Evolutionary conservation across 768 basidiomycete species (phyloP).

Genomic region (Ramaria sp.): DNA sequence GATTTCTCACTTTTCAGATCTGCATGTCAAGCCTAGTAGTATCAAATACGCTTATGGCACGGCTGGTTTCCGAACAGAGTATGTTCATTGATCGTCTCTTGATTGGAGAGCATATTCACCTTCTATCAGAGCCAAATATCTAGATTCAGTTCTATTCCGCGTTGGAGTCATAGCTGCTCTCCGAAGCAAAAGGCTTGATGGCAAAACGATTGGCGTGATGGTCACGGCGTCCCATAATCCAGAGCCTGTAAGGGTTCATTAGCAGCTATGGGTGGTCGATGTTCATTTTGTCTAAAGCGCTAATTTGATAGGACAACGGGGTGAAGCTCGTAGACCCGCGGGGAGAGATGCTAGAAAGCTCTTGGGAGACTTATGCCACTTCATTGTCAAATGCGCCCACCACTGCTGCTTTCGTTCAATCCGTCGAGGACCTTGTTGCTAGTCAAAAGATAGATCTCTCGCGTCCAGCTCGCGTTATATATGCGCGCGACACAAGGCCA

Average conservation of each 20-base stretch:
- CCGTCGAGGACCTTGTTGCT: constrained; percentile 51
- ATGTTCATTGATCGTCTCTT: constrained; percentile 21
- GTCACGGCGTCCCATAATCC: constrained; percentile 99
- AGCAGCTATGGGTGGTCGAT: background rate
- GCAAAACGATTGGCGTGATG: constrained; percentile 94
- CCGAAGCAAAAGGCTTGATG: constrained; percentile 84
- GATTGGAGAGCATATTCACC: constrained; percentile 9
- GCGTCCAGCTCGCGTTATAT: constrained; percentile 74
- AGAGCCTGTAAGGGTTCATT: constrained; percentile 52
- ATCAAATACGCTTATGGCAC: constrained; percentile 83
- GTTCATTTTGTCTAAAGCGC: background rate
- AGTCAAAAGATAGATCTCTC: constrained; percentile 64
- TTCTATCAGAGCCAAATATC: constrained; percentile 41
- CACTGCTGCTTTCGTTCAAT: constrained; percentile 59
- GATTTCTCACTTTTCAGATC: constrained; percentile 41
- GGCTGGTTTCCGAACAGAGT: constrained; percentile 90
- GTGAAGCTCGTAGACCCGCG: constrained; percentile 96
- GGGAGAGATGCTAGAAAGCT: constrained; percentile 92
- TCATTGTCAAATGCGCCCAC: constrained; percentile 72
- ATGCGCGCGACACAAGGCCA: constrained; percentile 88
- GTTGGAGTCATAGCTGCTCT: constrained; percentile 85
- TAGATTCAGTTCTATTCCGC: constrained; percentile 91
- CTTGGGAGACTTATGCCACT: constrained; percentile 90
- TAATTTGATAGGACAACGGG: constrained; percentile 73
- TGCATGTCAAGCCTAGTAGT: constrained; percentile 62